These are phyloP conservation scores for Xylariaceae sp. DNA, from an alignment of 2,329 filamentous ascomycete genomes.

Conservation along the genomic window DNA sequence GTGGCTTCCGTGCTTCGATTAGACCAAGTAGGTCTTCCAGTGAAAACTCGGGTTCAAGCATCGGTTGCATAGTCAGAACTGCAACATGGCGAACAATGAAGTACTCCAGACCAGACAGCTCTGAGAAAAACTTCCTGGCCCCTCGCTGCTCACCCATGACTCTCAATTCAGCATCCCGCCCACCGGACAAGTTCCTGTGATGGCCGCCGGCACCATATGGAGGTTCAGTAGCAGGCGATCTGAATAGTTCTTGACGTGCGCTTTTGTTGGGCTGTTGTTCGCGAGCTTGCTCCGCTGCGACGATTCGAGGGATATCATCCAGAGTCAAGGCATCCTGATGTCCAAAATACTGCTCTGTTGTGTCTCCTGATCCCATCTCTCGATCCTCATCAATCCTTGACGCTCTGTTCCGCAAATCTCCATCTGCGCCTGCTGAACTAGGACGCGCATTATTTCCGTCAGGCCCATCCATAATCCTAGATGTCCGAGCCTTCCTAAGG, in stretches of 20 bases:
- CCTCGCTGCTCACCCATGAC: conserved; percentile 57
- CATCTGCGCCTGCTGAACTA: conserved; percentile 70
- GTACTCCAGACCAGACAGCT: conserved; percentile 92
- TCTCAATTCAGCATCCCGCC: conserved; percentile 59
- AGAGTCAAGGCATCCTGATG: conserved; percentile 90
- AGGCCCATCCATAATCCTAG: conserved; percentile 89
- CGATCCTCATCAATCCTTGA: conserved; percentile 85
- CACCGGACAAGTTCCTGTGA: conserved; percentile 65
- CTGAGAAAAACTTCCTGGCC: conserved; percentile 89
- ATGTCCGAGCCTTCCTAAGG: conserved; percentile 87
- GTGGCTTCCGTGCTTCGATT: conserved; percentile 87
- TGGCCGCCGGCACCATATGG: conserved; percentile 73
- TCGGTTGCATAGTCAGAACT: conserved; percentile 91
- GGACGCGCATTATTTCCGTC: conserved; percentile 72
- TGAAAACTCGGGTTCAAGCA: conserved; percentile 89
- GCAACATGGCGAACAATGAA: conserved; percentile 97
- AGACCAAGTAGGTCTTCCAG: conserved; percentile 90
- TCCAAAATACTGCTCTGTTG: conserved; percentile 84
- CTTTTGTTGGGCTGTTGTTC: conserved; percentile 85
- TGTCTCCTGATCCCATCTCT: conserved; percentile 70
- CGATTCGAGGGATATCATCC: conserved; percentile 95
- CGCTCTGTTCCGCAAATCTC: conserved; percentile 58
- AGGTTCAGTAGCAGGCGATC: conserved; percentile 62
- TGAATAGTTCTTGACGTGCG: conserved; percentile 72
- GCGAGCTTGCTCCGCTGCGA: conserved; percentile 92